A percentile compares a stretch with the other conserved stretches of the same genome.
Conservation (phyloP, 768 basidiomycete genomes). For the Boletus barrowsii region DNA sequence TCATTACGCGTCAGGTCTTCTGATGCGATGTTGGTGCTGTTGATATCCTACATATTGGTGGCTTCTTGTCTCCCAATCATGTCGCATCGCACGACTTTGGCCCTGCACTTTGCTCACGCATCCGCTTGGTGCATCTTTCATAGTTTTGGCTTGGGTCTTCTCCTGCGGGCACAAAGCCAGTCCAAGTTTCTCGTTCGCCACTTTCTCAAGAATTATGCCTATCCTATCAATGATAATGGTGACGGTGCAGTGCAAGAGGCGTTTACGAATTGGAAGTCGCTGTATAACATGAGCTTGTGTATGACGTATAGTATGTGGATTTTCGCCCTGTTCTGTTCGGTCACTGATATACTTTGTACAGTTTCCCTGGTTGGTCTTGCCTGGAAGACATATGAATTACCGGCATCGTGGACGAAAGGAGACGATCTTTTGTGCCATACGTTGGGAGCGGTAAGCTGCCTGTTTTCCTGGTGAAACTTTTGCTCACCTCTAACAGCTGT, state of each 20-base stretch:
- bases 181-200: slow-evolving; percentile 90
- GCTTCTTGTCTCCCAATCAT: slow-evolving; percentile 59
- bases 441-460: slow-evolving; percentile 68
- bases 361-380: slow-evolving; percentile 84
- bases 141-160: slow-evolving; percentile 79
- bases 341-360: slow-evolving; percentile 29
- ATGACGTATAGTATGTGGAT: slow-evolving; percentile 83
- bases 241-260: slow-evolving; percentile 87
- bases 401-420: slow-evolving; percentile 83
- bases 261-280: slow-evolving; percentile 90
- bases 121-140: slow-evolving; percentile 85
- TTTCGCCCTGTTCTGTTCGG: not conserved
- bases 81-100: slow-evolving; percentile 46
- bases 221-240: slow-evolving; percentile 64
- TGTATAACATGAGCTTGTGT: slow-evolving; percentile 89
- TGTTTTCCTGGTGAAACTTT: not conserved
- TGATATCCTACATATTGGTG: slow-evolving; percentile 65
- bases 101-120: slow-evolving; percentile 79
- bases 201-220: slow-evolving; percentile 93
- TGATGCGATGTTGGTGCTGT: slow-evolving; percentile 76
- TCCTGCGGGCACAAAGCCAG: slow-evolving; percentile 81
- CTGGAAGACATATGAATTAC: slow-evolving; percentile 86
- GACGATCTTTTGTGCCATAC: slow-evolving; percentile 86
- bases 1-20: slow-evolving; percentile 54
- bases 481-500: slow-evolving; percentile 46